Evolutionary conservation across 2,329 filamentous ascomycete genomes (phyloP).

Genomic region (Coniochaeta ligniaria): DNA sequence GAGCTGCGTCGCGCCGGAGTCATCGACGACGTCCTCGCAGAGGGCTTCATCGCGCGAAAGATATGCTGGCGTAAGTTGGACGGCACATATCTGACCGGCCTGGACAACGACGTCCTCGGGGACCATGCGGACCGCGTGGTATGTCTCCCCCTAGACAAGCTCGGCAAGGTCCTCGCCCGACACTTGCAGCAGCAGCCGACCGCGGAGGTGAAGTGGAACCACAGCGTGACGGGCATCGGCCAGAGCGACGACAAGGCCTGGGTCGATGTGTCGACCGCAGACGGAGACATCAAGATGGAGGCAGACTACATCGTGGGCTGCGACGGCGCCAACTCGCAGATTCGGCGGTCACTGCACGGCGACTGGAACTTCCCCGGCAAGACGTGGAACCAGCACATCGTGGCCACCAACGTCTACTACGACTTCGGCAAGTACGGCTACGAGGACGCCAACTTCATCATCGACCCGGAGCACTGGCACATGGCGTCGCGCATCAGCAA

Average conservation of each 20-base stretch:
- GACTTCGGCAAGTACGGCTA: neutral
- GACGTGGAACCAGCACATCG: conserved; percentile 1
- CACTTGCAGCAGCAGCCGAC: conserved; percentile 19
- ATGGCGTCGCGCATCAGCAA: conserved; percentile 41
- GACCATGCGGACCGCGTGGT: conserved; percentile 22
- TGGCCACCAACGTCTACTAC: conserved; percentile 22
- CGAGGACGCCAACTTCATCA: conserved; percentile 36
- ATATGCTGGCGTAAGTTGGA: conserved; percentile 9
- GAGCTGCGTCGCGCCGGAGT: conserved; percentile 8
- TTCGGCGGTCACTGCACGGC: conserved; percentile 27
- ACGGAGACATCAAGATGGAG: conserved; percentile 4
- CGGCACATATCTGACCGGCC: conserved; percentile 3
- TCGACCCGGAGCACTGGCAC: conserved; percentile 39
- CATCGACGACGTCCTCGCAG: conserved; percentile 3
- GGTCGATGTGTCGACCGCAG: conserved; percentile 11
- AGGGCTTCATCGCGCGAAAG: conserved; percentile 6
- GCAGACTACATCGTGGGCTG: conserved; percentile 34
- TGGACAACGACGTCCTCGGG: conserved; percentile 6
- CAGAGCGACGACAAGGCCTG: conserved; percentile 20
- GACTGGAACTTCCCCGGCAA: conserved; percentile 5
- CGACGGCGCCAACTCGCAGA: conserved; percentile 27
- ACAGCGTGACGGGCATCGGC: conserved; percentile 23
- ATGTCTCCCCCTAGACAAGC: conserved; percentile 28
- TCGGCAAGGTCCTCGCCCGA: conserved; percentile 27
- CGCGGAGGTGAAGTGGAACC: conserved; percentile 24